Conservation (phyloP, 1,139 yeast genomes). For the Kodamaea arcana region DNA sequence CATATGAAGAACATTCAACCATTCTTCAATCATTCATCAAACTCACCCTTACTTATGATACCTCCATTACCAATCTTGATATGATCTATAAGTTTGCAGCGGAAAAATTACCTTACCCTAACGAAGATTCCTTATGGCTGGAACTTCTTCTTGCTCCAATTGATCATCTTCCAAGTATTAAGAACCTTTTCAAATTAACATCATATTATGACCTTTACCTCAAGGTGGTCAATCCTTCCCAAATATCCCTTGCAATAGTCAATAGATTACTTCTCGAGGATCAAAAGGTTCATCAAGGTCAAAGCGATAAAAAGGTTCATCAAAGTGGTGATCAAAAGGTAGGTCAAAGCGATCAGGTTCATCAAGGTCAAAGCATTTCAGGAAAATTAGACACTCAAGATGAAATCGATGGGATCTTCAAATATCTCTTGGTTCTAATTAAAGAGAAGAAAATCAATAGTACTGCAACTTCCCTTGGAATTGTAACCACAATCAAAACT, state of each 20-base stretch:
- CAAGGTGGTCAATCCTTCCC: slow-evolving; percentile 27
- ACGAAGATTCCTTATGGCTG: slow-evolving; percentile 39
- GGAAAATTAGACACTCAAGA: slow-evolving; percentile 22
- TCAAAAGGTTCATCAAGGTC: slow-evolving; percentile 17
- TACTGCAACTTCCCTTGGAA: slow-evolving; percentile 37
- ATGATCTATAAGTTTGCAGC: slow-evolving; percentile 56
- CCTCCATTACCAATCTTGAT: slow-evolving; percentile 60
- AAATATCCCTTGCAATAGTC: slow-evolving; percentile 40
- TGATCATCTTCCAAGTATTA: slow-evolving; percentile 32
- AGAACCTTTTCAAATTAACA: slow-evolving; percentile 26
- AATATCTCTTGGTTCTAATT: slow-evolving; percentile 36
- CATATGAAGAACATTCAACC: slow-evolving; percentile 60
- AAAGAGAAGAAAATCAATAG: slow-evolving; percentile 28
- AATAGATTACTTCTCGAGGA: slow-evolving; percentile 18
- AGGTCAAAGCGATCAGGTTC: too few species aligned
- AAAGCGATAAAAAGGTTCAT: too few species aligned
- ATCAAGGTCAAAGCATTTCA: too few species aligned
- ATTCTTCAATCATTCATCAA: slow-evolving; percentile 63
- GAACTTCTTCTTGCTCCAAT: slow-evolving; percentile 59
- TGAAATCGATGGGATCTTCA: slow-evolving; percentile 44
- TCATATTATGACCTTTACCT: slow-evolving; percentile 41
- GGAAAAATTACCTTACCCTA: slow-evolving; percentile 33
- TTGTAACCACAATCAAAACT: slow-evolving; percentile 30
- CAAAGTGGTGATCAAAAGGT: too few species aligned
- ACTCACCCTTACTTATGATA: slow-evolving; percentile 65